Evolutionary conservation across 495 filamentous ascomycete genomes (phyloP), one percentile per base, ranked within the genome.

Genomic region (Penicillium canescens): DNA sequence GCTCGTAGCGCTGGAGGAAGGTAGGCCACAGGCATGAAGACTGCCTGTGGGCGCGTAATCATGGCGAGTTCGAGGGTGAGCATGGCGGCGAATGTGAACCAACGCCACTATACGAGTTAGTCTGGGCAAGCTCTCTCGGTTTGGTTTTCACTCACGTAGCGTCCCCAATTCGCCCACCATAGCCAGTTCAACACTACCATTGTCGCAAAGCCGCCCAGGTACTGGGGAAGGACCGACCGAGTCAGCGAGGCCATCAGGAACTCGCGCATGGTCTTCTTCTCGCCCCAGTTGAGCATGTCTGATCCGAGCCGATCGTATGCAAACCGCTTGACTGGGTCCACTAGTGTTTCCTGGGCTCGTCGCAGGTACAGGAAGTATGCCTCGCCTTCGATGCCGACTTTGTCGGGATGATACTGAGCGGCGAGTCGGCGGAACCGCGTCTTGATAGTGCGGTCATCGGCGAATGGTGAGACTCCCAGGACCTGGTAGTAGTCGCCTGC

Each of bases 261-360:
- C 52, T 96, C 93, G 20, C 81, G 80, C 44, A 88, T 72, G 1
- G 88, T 93, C 47, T 78, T 76, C 72, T 84, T 86, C 40, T 87
- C 76, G 46, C 82, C 77, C 84, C 89, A 93, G 21, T 65, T 62
- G 8, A 86, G 59, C n/a, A 91, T 78, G 16, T 87, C 83, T 0
- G 89, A 84, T 0, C 94, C 94, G 70, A 96, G 96, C 11, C 92
- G 84, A 59, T 98, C 92, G 68, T 98, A 98, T 3, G 91, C 94
- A 66, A 92, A 96, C 41, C 92, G 83, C 70, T 83, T 87, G 6
- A 84, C 84, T 3, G 91, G 86, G 63, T 96, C 85, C 0, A 82
- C 63, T 12, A 98, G 82, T 10, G 88, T 90, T 59, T 98, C 94
- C 52, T 92, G 84, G 9, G 92, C 92, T 12, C 82, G 76, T 68